Conservation (phyloP, 257 asterid genomes). For the Solanum rostratum region DNA sequence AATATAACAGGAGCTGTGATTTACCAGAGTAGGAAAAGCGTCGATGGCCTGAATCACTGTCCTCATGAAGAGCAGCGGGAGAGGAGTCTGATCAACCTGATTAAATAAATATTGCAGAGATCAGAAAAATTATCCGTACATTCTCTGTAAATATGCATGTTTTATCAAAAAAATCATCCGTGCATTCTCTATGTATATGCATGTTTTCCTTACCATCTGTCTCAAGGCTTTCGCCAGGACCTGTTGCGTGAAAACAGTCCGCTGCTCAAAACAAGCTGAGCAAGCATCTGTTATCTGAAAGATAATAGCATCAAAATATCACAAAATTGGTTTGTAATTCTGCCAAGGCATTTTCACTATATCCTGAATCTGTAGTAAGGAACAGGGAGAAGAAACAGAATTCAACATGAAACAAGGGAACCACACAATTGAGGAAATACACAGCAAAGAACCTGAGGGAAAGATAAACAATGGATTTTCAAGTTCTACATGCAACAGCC, state of each 20-base stretch:
- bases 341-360: not conserved
- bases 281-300: constrained; percentile 91
- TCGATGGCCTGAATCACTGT: constrained; percentile 98
- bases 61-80: constrained; percentile 93
- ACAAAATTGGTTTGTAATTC: not conserved
- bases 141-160: not conserved
- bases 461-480: not conserved
- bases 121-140: not conserved
- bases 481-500: not conserved
- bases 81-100: constrained; percentile 87
- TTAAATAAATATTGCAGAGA: not conserved
- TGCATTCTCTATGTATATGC: not conserved
- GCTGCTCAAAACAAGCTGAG: constrained; percentile 98
- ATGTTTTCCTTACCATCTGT: constrained; percentile 61
- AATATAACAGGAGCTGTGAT: not conserved
- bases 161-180: not conserved
- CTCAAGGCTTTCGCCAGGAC: constrained; percentile 76
- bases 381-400: not conserved
- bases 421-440: not conserved
- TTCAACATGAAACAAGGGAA: not conserved
- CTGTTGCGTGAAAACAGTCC: constrained; percentile 97
- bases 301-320: not conserved
- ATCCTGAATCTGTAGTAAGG: not conserved
- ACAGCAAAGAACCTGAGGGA: not conserved
- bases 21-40: constrained; percentile 92